These are phyloP conservation scores for Laburnicola sp. DNA, from an alignment of 2,329 filamentous ascomycete genomes.

Conservation along the genomic window DNA sequence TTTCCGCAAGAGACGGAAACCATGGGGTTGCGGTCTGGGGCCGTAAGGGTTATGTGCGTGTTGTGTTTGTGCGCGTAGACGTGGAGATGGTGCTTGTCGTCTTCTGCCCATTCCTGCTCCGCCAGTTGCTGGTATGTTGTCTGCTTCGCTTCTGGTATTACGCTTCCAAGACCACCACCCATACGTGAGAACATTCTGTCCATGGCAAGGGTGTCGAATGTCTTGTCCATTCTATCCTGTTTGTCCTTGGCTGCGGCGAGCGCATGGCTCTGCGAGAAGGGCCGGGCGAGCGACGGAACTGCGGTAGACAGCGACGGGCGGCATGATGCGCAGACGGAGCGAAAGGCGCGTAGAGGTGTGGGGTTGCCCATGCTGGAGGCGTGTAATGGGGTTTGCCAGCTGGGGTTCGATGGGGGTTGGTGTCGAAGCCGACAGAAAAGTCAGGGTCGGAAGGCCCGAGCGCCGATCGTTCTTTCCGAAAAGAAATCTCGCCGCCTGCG, in stretches of 20 bases:
- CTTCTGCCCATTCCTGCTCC: constrained; percentile 34
- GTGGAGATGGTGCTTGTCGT: constrained; percentile 80
- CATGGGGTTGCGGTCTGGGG: constrained; percentile 76
- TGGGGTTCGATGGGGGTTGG: neutral
- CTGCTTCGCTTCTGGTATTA: constrained; percentile 21
- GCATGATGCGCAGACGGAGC: constrained; percentile 45
- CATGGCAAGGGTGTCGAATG: constrained; percentile 13
- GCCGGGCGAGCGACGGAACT: constrained; percentile 25
- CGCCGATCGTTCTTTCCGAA: constrained; percentile 21
- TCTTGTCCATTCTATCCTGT: constrained; percentile 3
- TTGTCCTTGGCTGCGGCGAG: constrained; percentile 15
- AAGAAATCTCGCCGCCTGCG: constrained; percentile 19
- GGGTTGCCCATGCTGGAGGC: constrained; percentile 28
- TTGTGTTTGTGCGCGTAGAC: constrained; percentile 90
- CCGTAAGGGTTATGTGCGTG: constrained; percentile 87
- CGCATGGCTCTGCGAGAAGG: constrained; percentile 38
- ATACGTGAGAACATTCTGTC: constrained; percentile 11
- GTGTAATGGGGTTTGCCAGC: too few relatives aligned
- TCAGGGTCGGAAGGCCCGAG: constrained; percentile 27
- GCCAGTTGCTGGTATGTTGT: constrained; percentile 19
- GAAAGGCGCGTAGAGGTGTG: constrained; percentile 32
- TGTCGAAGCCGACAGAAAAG: constrained; percentile 21
- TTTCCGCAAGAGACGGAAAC: constrained; percentile 82
- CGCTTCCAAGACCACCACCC: constrained; percentile 21
- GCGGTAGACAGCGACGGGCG: constrained; percentile 31